Conservation (phyloP, 139 green algal genomes). For the Chlorella sp. region DNA sequence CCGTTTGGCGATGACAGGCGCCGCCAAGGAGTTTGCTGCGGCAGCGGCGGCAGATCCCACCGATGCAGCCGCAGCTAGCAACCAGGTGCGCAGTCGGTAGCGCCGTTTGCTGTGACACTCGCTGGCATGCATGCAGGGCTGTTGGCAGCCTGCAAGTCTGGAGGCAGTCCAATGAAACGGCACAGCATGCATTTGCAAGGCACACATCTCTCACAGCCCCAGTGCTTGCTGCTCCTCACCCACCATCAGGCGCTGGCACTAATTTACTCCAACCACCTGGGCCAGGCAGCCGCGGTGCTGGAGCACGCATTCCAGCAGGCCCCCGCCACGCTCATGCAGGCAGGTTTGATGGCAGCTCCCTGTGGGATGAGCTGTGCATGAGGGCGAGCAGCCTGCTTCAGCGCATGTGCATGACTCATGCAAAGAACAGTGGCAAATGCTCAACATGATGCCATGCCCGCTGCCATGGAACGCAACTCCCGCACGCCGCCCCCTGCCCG, state of each 20-base stretch:
- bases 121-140: too few species aligned
- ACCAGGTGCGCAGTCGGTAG: conserved; percentile 10
- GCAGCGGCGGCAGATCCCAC: not conserved
- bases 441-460: too few species aligned
- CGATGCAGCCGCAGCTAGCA: conserved; percentile 33
- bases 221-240: too few species aligned
- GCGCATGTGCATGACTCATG: too few species aligned
- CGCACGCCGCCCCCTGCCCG: too few species aligned
- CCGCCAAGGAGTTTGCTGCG: conserved; percentile 34
- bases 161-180: too few species aligned
- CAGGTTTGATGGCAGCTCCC: not conserved
- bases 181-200: too few species aligned
- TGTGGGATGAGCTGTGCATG: not conserved
- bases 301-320: not conserved
- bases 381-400: not conserved
- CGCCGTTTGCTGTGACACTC: too few species aligned
- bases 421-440: too few species aligned
- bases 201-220: too few species aligned
- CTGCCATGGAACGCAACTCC: too few species aligned
- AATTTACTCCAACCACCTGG: conserved; percentile 44
- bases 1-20: conserved; percentile 20
- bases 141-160: too few species aligned
- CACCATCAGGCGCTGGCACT: conserved; percentile 8
- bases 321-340: conserved; percentile 21
- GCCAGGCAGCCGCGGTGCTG: conserved; percentile 5